Evolutionary conservation across 2,329 filamentous ascomycete genomes (phyloP).

Genomic region (Xylaria sp.): DNA sequence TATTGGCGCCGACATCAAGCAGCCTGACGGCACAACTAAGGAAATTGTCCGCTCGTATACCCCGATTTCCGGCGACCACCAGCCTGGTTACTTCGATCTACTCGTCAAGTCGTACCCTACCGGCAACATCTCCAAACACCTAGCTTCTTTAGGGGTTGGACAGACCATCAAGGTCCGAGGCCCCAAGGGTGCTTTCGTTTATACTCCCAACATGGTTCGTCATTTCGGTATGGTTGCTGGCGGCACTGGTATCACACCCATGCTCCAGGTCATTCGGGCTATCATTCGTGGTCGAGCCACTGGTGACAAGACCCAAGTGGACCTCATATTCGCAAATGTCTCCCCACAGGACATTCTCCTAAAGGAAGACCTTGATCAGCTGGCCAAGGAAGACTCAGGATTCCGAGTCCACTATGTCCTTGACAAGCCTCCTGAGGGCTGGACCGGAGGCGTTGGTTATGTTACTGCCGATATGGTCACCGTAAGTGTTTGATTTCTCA

Average conservation of each 20-base stretch:
- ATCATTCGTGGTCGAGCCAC: slow-evolving; percentile 82
- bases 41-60: slow-evolving; percentile 93
- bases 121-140: slow-evolving; percentile 95
- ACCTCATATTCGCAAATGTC: slow-evolving; percentile 97
- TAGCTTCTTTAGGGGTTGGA: slow-evolving; percentile 83
- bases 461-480: slow-evolving; percentile 97
- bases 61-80: slow-evolving; percentile 87
- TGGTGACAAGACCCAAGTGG: slow-evolving; percentile 87
- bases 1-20: slow-evolving; percentile 78
- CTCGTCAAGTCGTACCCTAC: slow-evolving; percentile 98
- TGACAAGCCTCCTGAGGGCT: slow-evolving; percentile 92
- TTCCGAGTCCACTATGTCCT: slow-evolving; percentile 95
- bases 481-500: slow-evolving; percentile 56
- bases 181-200: slow-evolving; percentile 97
- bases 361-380: slow-evolving; percentile 86
- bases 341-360: slow-evolving; percentile 92
- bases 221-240: slow-evolving; percentile 98
- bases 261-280: slow-evolving; percentile 95
- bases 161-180: slow-evolving; percentile 90
- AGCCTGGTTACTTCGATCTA: slow-evolving; percentile 92
- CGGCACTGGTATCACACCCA: slow-evolving; percentile 96
- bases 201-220: slow-evolving; percentile 95
- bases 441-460: slow-evolving; percentile 93
- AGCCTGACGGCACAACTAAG: slow-evolving; percentile 76
- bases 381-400: slow-evolving; percentile 78